Conservation (phyloP, 257 asterid genomes). For the Scutellaria minor region DNA sequence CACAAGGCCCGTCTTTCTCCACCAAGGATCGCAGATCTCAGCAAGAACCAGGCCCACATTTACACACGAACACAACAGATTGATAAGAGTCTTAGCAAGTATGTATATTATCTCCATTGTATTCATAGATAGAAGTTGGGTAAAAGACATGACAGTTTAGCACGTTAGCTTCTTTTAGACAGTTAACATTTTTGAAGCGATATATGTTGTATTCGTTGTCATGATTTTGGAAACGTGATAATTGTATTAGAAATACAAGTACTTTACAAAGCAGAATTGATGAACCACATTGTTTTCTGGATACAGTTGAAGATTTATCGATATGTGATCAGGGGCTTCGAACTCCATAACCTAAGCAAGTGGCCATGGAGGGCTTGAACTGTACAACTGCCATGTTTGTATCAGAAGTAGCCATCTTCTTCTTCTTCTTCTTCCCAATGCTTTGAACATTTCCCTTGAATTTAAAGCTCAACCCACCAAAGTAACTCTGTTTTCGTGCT, state of each 20-base stretch:
- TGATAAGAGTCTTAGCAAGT: conserved; percentile 26
- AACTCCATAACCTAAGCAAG: conserved; percentile 59
- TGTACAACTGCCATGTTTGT: conserved; percentile 44
- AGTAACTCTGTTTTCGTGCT: conserved; percentile 37
- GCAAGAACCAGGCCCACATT: background rate
- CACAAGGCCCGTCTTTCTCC: conserved; percentile 5
- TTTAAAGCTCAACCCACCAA: conserved; percentile 56
- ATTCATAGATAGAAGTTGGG: conserved; percentile 24
- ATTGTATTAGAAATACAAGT: conserved; percentile 21
- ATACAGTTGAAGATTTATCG: background rate
- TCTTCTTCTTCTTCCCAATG: conserved; percentile 40
- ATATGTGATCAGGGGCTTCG: conserved; percentile 36
- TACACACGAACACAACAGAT: conserved; percentile 18
- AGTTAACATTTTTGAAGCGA: conserved; percentile 5
- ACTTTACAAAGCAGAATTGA: conserved; percentile 10
- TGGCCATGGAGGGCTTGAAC: conserved; percentile 47
- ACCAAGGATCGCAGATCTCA: conserved; percentile 1
- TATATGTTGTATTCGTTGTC: conserved; percentile 29
- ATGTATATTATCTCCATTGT: conserved; percentile 32
- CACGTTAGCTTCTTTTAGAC: conserved; percentile 4
- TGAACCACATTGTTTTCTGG: conserved; percentile 1
- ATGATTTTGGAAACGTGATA: background rate
- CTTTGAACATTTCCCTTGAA: conserved; percentile 43
- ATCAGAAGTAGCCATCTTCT: conserved; percentile 34
- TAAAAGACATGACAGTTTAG: conserved; percentile 32